Evolutionary conservation across 179 eudicot genomes (phyloP), one percentile per base, ranked within the genome.

Genomic region (Beta macrorhiza): DNA sequence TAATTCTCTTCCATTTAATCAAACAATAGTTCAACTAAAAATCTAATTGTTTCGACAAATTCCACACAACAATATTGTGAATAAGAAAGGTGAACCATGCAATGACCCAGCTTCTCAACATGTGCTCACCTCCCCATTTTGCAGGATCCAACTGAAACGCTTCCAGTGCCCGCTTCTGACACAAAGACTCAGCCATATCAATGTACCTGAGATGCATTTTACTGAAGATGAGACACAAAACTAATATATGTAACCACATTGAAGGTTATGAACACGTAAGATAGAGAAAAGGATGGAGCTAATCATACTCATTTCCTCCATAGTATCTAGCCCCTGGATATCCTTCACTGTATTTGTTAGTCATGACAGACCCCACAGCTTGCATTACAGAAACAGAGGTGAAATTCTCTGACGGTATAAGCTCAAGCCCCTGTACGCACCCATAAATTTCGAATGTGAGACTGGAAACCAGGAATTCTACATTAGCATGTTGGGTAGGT

Each of bases 241-340:
- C 37, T 51, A 57, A 67, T 25, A 45, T 56, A 7, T 37, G 1
- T n/a, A 72, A 13, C 15, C 22, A 45, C n/a, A 75, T 13, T 52
- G 1, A 67, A 69, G 55, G 22, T 9, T 57, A 57, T 51, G 73
- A 29, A 74, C 49, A 51, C 42, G 42, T 11, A 14, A 56, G 44
- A 58, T 0, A 4, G 12, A 44, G 69, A 45, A 14, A 68, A 52
- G 62, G 45, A 20, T 72, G 62, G 32, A 79, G 42, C 74, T 78
- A n/a, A 67, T 63, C 85, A 65, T 93, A 97, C 99, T 97, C 99
- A 76, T 97, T 97, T 90, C 99, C 99, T 86, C 99, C 99, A 81
- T 97, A 97, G 86, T 97, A 97, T 90, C 99, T 90, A 80, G 99
- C 99, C 87, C 99, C 99, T 15, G 99, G 99, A 83, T 97, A 97